A percentile compares a stretch with the other conserved stretches of the same genome.
phyloP scores from a whole-genome alignment of 495 filamentous ascomycete species.

The Bacidia gigantensis region DNA sequence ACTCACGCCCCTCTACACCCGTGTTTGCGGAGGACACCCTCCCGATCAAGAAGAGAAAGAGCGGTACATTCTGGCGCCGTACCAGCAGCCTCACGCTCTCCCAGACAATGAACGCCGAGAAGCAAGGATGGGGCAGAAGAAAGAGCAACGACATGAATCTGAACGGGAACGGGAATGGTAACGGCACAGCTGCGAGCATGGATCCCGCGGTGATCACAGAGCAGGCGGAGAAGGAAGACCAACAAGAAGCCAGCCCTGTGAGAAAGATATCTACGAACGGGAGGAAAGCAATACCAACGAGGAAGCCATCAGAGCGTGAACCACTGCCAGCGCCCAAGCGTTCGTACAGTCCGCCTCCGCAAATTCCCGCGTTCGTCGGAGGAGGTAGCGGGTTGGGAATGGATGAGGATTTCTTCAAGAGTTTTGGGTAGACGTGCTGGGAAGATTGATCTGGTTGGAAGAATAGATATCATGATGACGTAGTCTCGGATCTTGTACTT shows the following conservation, averaged over 20 bases:
- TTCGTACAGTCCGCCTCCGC: conserved; percentile 13
- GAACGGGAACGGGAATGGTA: neutral
- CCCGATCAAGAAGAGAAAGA: conserved; percentile 7
- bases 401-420: conserved; percentile 5
- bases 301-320: neutral
- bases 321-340: neutral
- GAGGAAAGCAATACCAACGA: neutral
- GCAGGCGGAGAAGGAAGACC: neutral
- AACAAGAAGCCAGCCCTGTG: neutral
- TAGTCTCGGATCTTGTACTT: neutral
- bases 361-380: conserved; percentile 11
- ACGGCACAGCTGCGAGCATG: neutral
- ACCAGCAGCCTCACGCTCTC: conserved; percentile 6
- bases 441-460: neutral
- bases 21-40: neutral
- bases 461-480: too few species aligned
- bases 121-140: neutral
- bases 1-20: conserved; percentile 2
- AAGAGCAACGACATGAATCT: neutral
- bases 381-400: conserved; percentile 7
- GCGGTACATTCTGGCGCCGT: conserved; percentile 14
- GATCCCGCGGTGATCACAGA: neutral
- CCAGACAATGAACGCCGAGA: conserved; percentile 2
- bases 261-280: neutral
- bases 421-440: neutral